These are phyloP conservation scores for Stagonosporopsis rhizophila DNA, from an alignment of 2,329 filamentous ascomycete species.

Conservation along the genomic window DNA sequence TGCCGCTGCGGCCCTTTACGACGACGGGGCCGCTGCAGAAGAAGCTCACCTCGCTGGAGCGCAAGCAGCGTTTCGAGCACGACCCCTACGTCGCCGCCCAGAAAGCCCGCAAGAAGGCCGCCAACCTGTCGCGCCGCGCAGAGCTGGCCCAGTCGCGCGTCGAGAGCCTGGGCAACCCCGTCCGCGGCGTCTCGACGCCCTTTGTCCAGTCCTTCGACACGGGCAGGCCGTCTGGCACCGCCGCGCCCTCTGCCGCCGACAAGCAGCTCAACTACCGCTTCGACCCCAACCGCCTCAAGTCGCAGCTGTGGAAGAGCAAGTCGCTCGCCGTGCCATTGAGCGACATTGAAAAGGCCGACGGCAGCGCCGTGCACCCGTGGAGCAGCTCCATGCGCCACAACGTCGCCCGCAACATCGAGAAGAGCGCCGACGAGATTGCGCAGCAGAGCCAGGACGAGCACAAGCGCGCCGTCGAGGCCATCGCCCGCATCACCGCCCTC, in stretches of 20 bases:
- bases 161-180: constrained; percentile 74
- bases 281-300: constrained; percentile 69
- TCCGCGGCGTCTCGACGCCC: constrained; percentile 79
- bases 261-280: constrained; percentile 78
- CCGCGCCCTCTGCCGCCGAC: constrained; percentile 36
- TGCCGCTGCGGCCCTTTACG: constrained; percentile 65
- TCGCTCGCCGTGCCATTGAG: constrained; percentile 66
- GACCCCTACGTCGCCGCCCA: constrained; percentile 86
- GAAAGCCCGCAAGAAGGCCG: constrained; percentile 81
- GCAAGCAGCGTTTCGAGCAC: constrained; percentile 68
- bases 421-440: constrained; percentile 32
- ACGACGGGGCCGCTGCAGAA: constrained; percentile 70
- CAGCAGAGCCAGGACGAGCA: constrained; percentile 55
- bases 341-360: constrained; percentile 19
- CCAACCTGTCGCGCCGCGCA: constrained; percentile 77
- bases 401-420: constrained; percentile 7
- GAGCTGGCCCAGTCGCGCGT: constrained; percentile 71
- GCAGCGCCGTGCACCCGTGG: constrained; percentile 15
- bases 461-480: constrained; percentile 73
- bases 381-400: constrained; percentile 10
- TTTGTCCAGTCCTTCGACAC: constrained; percentile 84
- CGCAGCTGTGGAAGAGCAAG: constrained; percentile 72
- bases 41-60: constrained; percentile 48
- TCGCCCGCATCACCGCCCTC: constrained; percentile 80
- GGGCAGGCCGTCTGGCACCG: constrained; percentile 50